Percentiles rank a stretch among this genome's conserved stretches.
These are phyloP conservation scores for Fragaria ananassa DNA, from an alignment of 306 rosid species.

Conservation along the genomic window DNA sequence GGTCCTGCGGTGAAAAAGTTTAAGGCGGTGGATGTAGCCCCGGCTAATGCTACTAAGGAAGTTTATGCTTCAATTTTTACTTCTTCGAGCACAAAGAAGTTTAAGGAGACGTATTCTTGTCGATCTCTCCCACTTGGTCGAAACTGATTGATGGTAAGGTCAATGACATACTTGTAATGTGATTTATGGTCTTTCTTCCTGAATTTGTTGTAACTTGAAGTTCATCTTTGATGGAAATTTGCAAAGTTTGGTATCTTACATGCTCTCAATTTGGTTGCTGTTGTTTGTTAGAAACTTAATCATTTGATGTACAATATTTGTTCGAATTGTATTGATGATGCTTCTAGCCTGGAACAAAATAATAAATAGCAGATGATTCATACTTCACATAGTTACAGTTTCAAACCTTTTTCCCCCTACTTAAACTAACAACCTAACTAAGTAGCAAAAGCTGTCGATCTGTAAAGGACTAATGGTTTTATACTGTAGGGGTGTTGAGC, in stretches of 20 bases:
- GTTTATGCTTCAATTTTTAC: conserved; percentile 90
- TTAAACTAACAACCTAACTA: background rate
- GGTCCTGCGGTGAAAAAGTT: conserved; percentile 54
- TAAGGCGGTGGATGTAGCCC: conserved; percentile 66
- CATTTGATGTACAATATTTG: conserved; percentile 3
- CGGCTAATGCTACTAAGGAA: conserved; percentile 69
- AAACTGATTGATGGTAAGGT: conserved; percentile 45
- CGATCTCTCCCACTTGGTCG: conserved; percentile 95
- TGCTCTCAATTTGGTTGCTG: background rate
- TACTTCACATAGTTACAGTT: background rate
- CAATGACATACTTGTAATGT: conserved; percentile 9
- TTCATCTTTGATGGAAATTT: background rate
- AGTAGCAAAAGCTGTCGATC: background rate
- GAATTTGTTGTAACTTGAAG: background rate
- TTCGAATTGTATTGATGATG: background rate
- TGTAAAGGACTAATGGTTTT: background rate
- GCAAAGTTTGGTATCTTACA: background rate
- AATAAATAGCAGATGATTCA: background rate
- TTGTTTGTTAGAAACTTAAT: background rate
- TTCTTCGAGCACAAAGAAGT: conserved; percentile 67
- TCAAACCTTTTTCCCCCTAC: background rate
- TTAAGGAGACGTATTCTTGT: conserved; percentile 70
- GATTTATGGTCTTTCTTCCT: background rate
- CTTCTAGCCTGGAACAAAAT: background rate
- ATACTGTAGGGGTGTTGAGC: background rate